These are phyloP conservation scores for Globisporangium yorkense DNA, from an alignment of 352 stramenopile species.

Conservation along the genomic window DNA sequence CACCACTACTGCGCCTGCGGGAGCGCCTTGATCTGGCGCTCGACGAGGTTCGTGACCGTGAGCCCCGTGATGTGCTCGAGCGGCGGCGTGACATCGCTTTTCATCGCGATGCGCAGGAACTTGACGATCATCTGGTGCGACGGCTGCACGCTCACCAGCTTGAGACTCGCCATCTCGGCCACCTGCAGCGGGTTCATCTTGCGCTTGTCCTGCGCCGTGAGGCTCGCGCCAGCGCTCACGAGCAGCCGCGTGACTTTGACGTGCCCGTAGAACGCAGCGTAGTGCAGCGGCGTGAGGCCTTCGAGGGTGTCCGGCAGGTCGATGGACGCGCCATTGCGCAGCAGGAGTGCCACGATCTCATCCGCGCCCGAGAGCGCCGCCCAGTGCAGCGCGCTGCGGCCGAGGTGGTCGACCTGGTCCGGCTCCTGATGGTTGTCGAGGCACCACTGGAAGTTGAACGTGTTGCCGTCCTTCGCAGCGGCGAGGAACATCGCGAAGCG, in stretches of 20 bases:
- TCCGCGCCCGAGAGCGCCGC: slow-evolving; percentile 46
- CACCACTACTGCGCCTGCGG: slow-evolving; percentile 20
- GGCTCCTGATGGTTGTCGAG: slow-evolving; percentile 50
- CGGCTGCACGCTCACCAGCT: slow-evolving; percentile 69
- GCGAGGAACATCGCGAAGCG: slow-evolving; percentile 62
- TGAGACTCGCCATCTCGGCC: slow-evolving; percentile 70
- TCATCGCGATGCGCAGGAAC: slow-evolving; percentile 76
- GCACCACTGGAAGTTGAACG: slow-evolving; percentile 47
- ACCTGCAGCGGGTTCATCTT: slow-evolving; percentile 69
- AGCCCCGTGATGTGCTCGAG: slow-evolving; percentile 70
- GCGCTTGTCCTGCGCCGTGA: slow-evolving; percentile 43
- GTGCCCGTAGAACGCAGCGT: slow-evolving; percentile 70
- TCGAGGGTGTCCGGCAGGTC: slow-evolving; percentile 56
- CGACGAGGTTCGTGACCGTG: slow-evolving; percentile 58
- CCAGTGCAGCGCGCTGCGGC: slow-evolving; percentile 63
- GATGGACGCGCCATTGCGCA: slow-evolving; percentile 61
- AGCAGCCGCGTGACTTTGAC: slow-evolving; percentile 63
- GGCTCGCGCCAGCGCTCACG: slow-evolving; percentile 44
- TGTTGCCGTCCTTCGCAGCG: slow-evolving; percentile 37
- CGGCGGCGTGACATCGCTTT: slow-evolving; percentile 59
- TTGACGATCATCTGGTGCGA: slow-evolving; percentile 84
- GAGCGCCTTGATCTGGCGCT: slow-evolving; percentile 50
- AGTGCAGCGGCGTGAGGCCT: slow-evolving; percentile 58
- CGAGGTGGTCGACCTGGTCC: slow-evolving; percentile 60
- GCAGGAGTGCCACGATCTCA: slow-evolving; percentile 50